Evolutionary conservation across 805 yeast species (phyloP), one percentile per base, ranked within the genome.

Genomic region (Blastobotrys chiropterorum): DNA sequence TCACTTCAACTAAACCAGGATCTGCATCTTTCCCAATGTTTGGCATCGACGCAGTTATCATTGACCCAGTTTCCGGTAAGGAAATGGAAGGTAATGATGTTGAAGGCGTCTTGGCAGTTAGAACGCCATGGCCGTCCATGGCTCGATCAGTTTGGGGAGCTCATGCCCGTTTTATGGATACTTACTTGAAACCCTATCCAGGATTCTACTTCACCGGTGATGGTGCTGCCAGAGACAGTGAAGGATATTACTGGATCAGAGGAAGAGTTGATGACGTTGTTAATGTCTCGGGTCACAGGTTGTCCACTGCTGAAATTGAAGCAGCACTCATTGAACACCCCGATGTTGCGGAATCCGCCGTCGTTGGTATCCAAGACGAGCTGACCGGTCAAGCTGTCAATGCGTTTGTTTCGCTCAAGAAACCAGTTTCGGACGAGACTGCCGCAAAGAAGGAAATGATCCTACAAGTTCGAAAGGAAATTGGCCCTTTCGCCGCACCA

Each of bases 181-280:
- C 98, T 40, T 94, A 94, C 71, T 76, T 94, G 67, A 84, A 83
- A 62, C 96, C 97, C 48, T 94, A 92, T 75, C 88, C 92, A 54
- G 95, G 96, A 53, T 82, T 79, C 73, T 94, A 90, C 75, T 94
- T 94, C 77, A 86, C 97, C 11, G 99, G 99, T 63, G 99, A 92
- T 68, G 98, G 98, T 73, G 98, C 97, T 50, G 98, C 95, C 44
- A 83, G 97, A 68, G 99, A 94, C 70, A 81, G 81, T 56, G 98
- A 94, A 66, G 98, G 98, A 48, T 94, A 83, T 77, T 88, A 83
- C 75, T 94, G 98, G 97, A 92, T 94, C 69, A 80, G 92, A 71
- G 99, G 99, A 64, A 85, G 99, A 72, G 97, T 94, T 58, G 98
- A 94, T 69, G 99, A 94, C 65, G 98, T 94, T 54, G 99, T 92